Base-by-base conservation (phyloP, 2,329 filamentous ascomycete species). In the Fusarium setosum region DNA sequence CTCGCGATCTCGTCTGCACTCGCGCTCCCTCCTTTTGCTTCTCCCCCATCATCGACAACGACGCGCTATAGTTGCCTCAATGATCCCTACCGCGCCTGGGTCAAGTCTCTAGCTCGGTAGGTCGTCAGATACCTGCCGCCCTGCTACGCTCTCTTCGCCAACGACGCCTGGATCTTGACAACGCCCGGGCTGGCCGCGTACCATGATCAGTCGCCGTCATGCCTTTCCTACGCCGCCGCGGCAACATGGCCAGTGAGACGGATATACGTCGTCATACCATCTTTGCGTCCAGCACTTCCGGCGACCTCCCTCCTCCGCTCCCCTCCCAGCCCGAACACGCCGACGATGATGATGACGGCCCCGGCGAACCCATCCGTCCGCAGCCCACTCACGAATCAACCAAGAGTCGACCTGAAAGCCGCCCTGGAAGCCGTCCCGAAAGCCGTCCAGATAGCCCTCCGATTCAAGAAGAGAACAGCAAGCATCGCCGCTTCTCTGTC, bases 401-500 rank as follows among this genome's bases (percentile, higher is more conserved):
- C 24, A 61, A 67, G 53, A 51, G 35, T 41, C 62, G 56, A 40
- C 61, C 62, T 41, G 62, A 44, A 34, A 64, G 44, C n/a, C 55
- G 40, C 23, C 31, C 48, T 40, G 61, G 50, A 29, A 48, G 44
- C 37, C 55, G 44, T 29, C 29, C 49, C 20, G 61, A 59, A 37
- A 70, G 59, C 64, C 79, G 82, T 32, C 80, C 83, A 12, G 79
- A 78, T 32, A 83, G 82, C 12, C 85, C 85, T 23, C 81, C 84
- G 13, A 75, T 84, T 54, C 84, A 87, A 69, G 85, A 86, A 48
- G 83, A 88, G 72, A 82, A 79, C 29, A 79, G 79, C 31, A 88
- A 85, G 71, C 84, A 88, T 69, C 85, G 83, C 60, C 86, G 88
- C 62, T 90, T 90, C 74, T 89, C 86, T 56, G 82, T 97, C 77